Conservation (phyloP, 169 alveolate species). For the Cryptosporidium sp. region DNA sequence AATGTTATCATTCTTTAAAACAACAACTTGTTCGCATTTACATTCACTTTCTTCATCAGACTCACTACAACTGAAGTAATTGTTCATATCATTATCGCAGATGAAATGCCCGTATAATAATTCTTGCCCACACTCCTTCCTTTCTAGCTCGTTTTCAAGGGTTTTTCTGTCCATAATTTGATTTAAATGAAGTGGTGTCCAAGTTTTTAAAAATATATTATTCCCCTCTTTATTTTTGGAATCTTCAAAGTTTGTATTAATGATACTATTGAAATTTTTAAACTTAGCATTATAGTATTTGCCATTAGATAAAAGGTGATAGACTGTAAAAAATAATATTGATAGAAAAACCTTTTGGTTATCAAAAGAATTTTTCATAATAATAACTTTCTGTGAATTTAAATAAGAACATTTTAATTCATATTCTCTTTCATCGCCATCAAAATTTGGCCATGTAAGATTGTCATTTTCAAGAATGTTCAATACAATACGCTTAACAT, state of each 20-base stretch:
- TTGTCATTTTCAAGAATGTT: constrained; percentile 23
- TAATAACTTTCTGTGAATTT: constrained; percentile 8
- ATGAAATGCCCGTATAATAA: constrained; percentile 76
- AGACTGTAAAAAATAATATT: constrained; percentile 21
- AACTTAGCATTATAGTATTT: constrained; percentile 24
- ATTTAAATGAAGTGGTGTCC: constrained; percentile 84
- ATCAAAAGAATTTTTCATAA: not conserved
- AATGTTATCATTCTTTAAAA: not conserved
- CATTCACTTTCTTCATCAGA: constrained; percentile 26
- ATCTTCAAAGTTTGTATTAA: constrained; percentile 41
- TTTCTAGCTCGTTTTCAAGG: constrained; percentile 79
- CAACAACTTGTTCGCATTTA: not conserved
- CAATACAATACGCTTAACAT: constrained; percentile 1
- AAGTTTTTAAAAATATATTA: constrained; percentile 80
- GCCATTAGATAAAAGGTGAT: constrained; percentile 1
- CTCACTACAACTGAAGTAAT: constrained; percentile 10
- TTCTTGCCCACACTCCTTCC: constrained; percentile 75
- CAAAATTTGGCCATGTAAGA: constrained; percentile 33
- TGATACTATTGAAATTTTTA: constrained; percentile 1
- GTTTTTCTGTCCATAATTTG: constrained; percentile 81
- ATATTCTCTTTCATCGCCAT: constrained; percentile 27
- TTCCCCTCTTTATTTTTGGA: constrained; percentile 77
- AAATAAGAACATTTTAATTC: constrained; percentile 47
- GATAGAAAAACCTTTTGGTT: constrained; percentile 30
- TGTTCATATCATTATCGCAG: constrained; percentile 16